Conservation (phyloP, 2,329 filamentous ascomycete species). For the Phialophora chinensis region DNA sequence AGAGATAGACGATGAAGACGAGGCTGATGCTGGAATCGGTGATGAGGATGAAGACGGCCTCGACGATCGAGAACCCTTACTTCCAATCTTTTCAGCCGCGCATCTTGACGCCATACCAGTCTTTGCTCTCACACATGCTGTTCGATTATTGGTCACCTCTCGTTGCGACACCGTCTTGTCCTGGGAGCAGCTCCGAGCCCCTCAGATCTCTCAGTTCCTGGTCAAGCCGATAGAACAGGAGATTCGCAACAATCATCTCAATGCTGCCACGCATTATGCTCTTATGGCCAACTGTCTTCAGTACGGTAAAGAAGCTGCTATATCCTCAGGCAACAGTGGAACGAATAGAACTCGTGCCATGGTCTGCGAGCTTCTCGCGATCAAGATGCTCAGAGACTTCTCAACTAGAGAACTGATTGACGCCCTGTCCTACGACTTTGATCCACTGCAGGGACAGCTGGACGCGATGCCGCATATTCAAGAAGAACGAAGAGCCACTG, state of each 20-base stretch:
- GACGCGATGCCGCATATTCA: conserved; percentile 47
- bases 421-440: conserved; percentile 92
- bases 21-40: conserved; percentile 48
- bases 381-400: conserved; percentile 89
- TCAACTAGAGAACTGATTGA: conserved; percentile 89
- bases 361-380: conserved; percentile 87
- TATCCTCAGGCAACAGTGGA: conserved; percentile 82
- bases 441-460: conserved; percentile 82
- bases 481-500: conserved; percentile 42
- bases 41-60: conserved; percentile 50
- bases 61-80: conserved; percentile 58
- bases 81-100: conserved; percentile 80
- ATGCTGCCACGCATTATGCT: conserved; percentile 83
- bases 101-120: conserved; percentile 85
- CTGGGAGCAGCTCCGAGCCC: conserved; percentile 95
- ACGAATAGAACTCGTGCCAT: conserved; percentile 82
- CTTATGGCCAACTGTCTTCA: conserved; percentile 93
- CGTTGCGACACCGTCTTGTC: conserved; percentile 89
- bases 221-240: conserved; percentile 94
- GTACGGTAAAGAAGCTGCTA: conserved; percentile 84
- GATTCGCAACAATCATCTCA: conserved; percentile 82
- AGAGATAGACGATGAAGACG: conserved; percentile 39
- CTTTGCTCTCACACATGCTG: conserved; percentile 88
- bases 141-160: conserved; percentile 80
- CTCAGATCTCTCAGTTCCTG: conserved; percentile 93